Conservation (phyloP, 1,139 yeast genomes). For the Suzukiozyma palmioleophila region DNA sequence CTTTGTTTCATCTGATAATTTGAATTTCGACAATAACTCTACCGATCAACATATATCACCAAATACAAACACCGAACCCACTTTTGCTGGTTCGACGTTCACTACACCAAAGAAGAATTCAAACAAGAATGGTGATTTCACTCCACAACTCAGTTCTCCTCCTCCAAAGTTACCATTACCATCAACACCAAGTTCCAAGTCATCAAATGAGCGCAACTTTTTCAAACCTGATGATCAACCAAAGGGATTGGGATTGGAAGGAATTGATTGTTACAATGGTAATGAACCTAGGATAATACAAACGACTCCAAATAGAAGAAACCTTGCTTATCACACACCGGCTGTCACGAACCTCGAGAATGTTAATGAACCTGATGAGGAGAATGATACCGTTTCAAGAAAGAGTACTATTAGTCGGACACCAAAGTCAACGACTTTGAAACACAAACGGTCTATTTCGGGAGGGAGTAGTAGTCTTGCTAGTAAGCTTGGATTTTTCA, state of each 20-base stretch:
- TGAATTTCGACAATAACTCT: constrained; percentile 7
- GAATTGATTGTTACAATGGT: constrained; percentile 23
- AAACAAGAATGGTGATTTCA: constrained; percentile 6
- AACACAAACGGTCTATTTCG: constrained; percentile 40
- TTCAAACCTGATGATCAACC: constrained; percentile 17
- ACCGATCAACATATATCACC: constrained; percentile 1
- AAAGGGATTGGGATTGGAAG: constrained; percentile 40
- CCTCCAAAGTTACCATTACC: constrained; percentile 35
- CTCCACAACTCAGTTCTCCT: constrained; percentile 33
- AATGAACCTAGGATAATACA: background rate
- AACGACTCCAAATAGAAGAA: constrained; percentile 3
- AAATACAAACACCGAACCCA: constrained; percentile 2
- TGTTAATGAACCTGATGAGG: constrained; percentile 5
- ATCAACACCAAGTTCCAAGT: constrained; percentile 4
- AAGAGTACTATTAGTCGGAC: constrained; percentile 28
- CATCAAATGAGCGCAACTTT: constrained; percentile 4
- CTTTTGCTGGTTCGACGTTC: constrained; percentile 3
- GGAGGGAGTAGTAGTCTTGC: constrained; percentile 29
- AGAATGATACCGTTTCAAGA: constrained; percentile 14
- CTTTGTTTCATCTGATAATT: constrained; percentile 16
- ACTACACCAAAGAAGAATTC: constrained; percentile 17
- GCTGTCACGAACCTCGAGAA: constrained; percentile 38
- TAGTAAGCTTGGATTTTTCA: constrained; percentile 33
- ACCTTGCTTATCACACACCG: constrained; percentile 16
- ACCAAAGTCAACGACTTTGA: constrained; percentile 28